Conservation (phyloP, 306 rosid species). For the Dalbergia cultrata region DNA sequence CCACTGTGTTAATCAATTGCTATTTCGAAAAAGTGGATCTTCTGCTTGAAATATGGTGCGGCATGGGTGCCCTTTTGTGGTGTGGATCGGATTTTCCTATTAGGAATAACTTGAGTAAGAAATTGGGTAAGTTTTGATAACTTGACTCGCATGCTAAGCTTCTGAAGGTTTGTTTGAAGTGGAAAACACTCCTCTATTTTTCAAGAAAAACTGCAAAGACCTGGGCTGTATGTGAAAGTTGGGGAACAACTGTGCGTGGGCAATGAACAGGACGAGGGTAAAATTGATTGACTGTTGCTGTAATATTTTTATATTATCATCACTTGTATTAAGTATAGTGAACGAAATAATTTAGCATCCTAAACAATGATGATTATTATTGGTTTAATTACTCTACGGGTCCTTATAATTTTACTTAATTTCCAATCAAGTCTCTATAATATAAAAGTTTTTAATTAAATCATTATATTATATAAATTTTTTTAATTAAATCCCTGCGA, state of each 20-base stretch:
- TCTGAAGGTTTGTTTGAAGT: conserved; percentile 66
- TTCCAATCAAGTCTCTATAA: too few relatives aligned
- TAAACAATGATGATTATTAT: too few relatives aligned
- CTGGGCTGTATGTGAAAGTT: background rate
- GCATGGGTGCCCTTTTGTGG: conserved; percentile 48
- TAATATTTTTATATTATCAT: too few relatives aligned
- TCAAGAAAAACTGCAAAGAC: background rate
- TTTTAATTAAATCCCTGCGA: too few relatives aligned
- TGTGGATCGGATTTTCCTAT: conserved; percentile 27
- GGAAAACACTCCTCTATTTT: conserved; percentile 63
- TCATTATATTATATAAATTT: too few relatives aligned
- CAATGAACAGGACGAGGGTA: too few relatives aligned
- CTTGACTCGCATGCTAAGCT: conserved; percentile 78
- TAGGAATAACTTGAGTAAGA: conserved; percentile 22
- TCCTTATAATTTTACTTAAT: too few relatives aligned
- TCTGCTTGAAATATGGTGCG: conserved; percentile 35
- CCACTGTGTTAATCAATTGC: background rate
- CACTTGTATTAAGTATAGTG: too few relatives aligned
- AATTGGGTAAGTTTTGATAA: conserved; percentile 45
- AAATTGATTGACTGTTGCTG: too few relatives aligned
- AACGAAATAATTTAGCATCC: too few relatives aligned
- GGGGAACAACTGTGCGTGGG: background rate
- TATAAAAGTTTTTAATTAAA: too few relatives aligned
- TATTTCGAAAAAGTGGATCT: background rate
- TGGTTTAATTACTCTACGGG: too few relatives aligned